phyloP scores from a whole-genome alignment of 148 eudicot species.

The Camellia lanceoleosa region DNA sequence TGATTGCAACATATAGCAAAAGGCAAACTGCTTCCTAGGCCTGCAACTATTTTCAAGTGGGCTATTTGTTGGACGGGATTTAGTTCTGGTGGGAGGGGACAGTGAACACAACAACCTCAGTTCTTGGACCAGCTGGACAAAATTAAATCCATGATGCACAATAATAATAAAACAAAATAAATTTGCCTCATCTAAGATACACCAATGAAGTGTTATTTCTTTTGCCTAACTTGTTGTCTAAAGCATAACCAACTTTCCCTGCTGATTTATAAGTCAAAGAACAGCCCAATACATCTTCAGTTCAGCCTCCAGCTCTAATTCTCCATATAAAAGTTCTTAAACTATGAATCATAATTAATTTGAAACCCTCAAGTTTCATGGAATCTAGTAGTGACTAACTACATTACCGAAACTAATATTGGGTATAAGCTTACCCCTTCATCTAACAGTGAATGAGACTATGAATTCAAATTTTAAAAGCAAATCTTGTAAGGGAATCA shows the following conservation, averaged over 20 bases:
- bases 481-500: neutral
- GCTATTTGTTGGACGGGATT: neutral
- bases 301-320: neutral
- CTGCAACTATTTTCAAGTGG: neutral
- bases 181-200: neutral
- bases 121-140: neutral
- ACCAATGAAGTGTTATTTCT: neutral
- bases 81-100: neutral
- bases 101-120: neutral
- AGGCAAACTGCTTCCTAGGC: neutral
- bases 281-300: neutral
- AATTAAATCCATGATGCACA: neutral
- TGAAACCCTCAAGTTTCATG: neutral
- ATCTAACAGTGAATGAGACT: neutral
- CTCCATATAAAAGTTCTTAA: neutral
- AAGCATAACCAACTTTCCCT: neutral
- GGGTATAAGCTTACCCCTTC: neutral
- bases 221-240: neutral
- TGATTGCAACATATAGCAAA: neutral
- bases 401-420: neutral
- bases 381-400: neutral
- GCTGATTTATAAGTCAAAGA: neutral
- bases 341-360: neutral
- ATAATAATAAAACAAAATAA: neutral
- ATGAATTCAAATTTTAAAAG: neutral